phyloP scores from a whole-genome alignment of 164 flowering plant species.

The Amborella trichopoda region DNA sequence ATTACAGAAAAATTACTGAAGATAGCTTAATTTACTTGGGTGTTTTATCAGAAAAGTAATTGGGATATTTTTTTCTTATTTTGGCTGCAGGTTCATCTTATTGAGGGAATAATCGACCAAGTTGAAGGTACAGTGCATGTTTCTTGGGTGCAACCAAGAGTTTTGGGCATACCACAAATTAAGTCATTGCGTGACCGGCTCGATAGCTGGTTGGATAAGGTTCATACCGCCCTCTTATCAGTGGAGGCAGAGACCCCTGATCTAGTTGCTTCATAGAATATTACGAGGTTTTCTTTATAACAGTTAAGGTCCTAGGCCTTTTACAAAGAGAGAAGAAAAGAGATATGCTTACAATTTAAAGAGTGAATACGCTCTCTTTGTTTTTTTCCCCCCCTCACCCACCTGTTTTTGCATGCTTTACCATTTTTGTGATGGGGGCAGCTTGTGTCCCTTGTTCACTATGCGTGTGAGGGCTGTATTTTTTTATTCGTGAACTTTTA shows the following conservation, averaged over 20 bases:
- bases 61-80: too few species aligned
- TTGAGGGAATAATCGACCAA: constrained; percentile 93
- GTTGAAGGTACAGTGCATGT: constrained; percentile 89
- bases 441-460: too few species aligned
- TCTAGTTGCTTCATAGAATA: constrained; percentile 47
- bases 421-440: too few species aligned
- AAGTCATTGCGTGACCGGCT: constrained; percentile 66
- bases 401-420: too few species aligned
- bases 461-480: too few species aligned
- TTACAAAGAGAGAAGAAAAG: background rate
- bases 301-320: background rate
- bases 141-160: constrained; percentile 97
- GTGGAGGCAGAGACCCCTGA: constrained; percentile 95
- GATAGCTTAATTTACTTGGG: too few species aligned
- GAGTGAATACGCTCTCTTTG: background rate
- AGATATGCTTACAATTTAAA: background rate
- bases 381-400: background rate
- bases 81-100: constrained; percentile 73
- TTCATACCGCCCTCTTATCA: constrained; percentile 64
- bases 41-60: too few species aligned
- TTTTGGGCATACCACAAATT: constrained; percentile 75
- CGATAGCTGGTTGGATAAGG: constrained; percentile 79
- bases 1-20: too few species aligned
- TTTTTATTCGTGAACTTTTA: too few species aligned
- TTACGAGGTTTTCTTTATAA: background rate